Evolutionary conservation across 2,329 filamentous ascomycete species (phyloP).

Genomic region (Colletotrichum costaricense): DNA sequence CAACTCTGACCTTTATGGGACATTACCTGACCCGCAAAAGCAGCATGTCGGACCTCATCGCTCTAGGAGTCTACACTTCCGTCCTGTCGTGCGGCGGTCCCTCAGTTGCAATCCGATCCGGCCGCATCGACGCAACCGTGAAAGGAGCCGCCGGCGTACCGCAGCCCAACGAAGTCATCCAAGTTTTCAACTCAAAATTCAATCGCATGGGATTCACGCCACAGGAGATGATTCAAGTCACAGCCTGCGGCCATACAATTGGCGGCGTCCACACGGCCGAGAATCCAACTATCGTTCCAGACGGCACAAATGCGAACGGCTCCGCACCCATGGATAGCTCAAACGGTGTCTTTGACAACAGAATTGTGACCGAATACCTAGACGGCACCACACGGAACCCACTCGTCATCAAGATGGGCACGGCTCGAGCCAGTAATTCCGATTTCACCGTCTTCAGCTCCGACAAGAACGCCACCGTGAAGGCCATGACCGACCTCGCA

Average conservation of each 20-base stretch:
- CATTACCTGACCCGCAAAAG: conserved; percentile 63
- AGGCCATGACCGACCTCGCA: conserved; percentile 54
- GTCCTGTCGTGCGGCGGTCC: conserved; percentile 70
- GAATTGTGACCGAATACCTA: conserved; percentile 67
- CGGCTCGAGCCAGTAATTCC: conserved; percentile 57
- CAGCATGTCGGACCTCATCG: conserved; percentile 68
- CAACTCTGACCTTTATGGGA: conserved; percentile 64
- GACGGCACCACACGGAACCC: conserved; percentile 64
- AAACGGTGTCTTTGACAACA: conserved; percentile 64
- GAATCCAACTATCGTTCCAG: conserved; percentile 64
- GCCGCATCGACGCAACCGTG: conserved; percentile 64
- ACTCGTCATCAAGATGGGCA: conserved; percentile 63
- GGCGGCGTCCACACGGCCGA: conserved; percentile 68
- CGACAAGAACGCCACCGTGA: conserved; percentile 67
- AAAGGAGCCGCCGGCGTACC: conserved; percentile 64
- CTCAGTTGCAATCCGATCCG: conserved; percentile 62
- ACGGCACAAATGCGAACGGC: conserved; percentile 55
- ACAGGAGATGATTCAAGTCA: conserved; percentile 69
- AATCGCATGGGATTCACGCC: conserved; percentile 66
- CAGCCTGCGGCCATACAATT: conserved; percentile 71
- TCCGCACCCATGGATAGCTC: conserved; percentile 60
- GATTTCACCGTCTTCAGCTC: conserved; percentile 67
- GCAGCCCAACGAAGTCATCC: conserved; percentile 65
- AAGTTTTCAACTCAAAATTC: conserved; percentile 66
- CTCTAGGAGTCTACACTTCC: conserved; percentile 67